Evolutionary conservation across 805 yeast genomes (phyloP), one percentile per base, ranked within the genome.

Genomic region (Teunomyces panamensis): DNA sequence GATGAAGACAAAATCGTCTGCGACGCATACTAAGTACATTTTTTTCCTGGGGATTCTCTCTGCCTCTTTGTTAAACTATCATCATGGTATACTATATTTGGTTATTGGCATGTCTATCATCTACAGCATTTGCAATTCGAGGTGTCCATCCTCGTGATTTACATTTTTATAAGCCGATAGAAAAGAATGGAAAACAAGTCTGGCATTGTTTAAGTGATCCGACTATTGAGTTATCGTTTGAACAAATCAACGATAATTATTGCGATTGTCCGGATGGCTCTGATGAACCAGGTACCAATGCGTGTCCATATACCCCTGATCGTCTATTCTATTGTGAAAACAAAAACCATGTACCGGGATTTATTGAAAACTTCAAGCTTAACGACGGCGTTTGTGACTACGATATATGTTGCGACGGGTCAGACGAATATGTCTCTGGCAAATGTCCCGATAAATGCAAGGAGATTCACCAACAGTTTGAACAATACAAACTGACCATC

Each of bases 241-340:
- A 70, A 32, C 87, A 83, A 58, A 77, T 92, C 56, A 92, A 92
- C 63, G 97, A 94, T 64, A 86, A 90, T 56, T 85, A 77, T 60
- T 92, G 98, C 67, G 98, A 94, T 60, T 92, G 98, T 69, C 97
- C 97, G 0, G 99, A 94, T 68, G 98, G 98, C 0, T 83, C 91
- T 4, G 99, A 94, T 68, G 98, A 94, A 64, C 97, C 97, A 0
- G 97, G 97, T 0, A 92, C 98, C 0, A 71, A 85, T 34, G 97
- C 97, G 0, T 92, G 98, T 64, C 58, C 64, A 1, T 58, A 46
- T 43, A 52, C 55, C 10, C 65, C 13, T 50, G 66, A 46, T 59
- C 69, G 10, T 44, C 54, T 56, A 42, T 91, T 89, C 59, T 90
- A 81, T 64, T 92, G 99, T 67, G 79, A 65, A 7, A 94, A 94